phyloP scores from a whole-genome alignment of 768 basidiomycete genomes.

The Tremella fuciformis region DNA sequence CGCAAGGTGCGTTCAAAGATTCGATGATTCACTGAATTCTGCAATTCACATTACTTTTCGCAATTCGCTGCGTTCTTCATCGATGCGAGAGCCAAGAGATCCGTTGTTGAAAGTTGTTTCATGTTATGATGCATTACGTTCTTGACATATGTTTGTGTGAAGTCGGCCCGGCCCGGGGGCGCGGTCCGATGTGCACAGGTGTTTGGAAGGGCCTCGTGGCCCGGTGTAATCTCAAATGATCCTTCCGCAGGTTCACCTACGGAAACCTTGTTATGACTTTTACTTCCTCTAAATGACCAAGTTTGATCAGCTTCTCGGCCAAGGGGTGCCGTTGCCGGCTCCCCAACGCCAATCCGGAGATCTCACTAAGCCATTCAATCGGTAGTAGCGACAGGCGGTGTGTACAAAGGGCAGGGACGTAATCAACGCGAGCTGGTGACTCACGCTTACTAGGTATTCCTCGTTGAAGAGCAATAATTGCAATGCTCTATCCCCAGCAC shows the following conservation, averaged over 20 bases:
- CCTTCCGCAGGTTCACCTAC: constrained; percentile 79
- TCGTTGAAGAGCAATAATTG: constrained; percentile 89
- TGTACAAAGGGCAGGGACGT: constrained; percentile 88
- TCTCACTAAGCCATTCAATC: constrained; percentile 88
- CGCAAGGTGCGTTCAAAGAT: constrained; percentile 79
- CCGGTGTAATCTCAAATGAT: constrained; percentile 57
- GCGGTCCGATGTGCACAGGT: constrained; percentile 56
- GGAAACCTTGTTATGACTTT: constrained; percentile 79
- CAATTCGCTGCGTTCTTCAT: constrained; percentile 78
- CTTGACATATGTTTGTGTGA: constrained; percentile 35
- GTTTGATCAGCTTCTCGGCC: constrained; percentile 68
- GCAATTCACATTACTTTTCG: constrained; percentile 80
- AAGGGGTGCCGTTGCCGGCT: constrained; percentile 59
- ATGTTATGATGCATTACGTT: constrained; percentile 46
- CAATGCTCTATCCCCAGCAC: constrained; percentile 85
- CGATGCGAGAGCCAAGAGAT: constrained; percentile 76
- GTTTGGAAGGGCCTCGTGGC: constrained; percentile 48
- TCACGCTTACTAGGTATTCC: constrained; percentile 84
- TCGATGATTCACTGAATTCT: constrained; percentile 79
- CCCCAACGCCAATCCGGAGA: constrained; percentile 72
- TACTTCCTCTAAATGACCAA: constrained; percentile 82
- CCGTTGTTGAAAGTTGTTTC: constrained; percentile 61
- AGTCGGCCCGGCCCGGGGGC: constrained; percentile 1
- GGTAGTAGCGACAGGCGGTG: constrained; percentile 87
- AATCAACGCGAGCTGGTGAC: constrained; percentile 86